A percentile compares a stretch with the other conserved stretches of the same genome.
These are phyloP conservation scores for Scleroderma citrinum DNA, from an alignment of 768 basidiomycete genomes.

Conservation along the genomic window DNA sequence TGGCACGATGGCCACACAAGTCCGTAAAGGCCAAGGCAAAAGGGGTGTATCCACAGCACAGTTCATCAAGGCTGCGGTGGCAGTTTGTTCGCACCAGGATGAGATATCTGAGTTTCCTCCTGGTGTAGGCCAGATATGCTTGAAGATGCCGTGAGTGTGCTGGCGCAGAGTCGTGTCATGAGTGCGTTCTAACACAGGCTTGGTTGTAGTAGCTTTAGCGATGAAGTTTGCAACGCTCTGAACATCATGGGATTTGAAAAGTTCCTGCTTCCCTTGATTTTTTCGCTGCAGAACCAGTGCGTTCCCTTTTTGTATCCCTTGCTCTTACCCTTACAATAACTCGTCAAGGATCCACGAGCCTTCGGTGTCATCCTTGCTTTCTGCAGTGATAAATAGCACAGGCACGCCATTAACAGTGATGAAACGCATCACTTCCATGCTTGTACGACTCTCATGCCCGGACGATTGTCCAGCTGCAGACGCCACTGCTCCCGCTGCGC, in stretches of 20 bases:
- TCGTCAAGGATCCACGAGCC: conserved; percentile 28
- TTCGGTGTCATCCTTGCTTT: conserved; percentile 22
- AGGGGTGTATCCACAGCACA: conserved; percentile 46
- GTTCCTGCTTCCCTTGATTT: conserved; percentile 49
- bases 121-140: conserved; percentile 36
- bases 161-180: not conserved
- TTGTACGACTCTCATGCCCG: conserved; percentile 13
- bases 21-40: conserved; percentile 21
- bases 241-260: conserved; percentile 50
- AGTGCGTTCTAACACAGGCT: not conserved
- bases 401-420: conserved; percentile 17
- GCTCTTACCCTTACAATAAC: not conserved
- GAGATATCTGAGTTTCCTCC: conserved; percentile 42
- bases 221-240: conserved; percentile 40
- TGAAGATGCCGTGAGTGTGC: conserved; percentile 42
- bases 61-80: conserved; percentile 58
- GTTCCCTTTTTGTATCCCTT: conserved; percentile 11
- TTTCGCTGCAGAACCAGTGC: conserved; percentile 34
- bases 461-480: conserved; percentile 3
- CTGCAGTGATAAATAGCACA: conserved; percentile 24
- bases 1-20: conserved; percentile 45
- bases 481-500: conserved; percentile 9
- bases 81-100: conserved; percentile 60
- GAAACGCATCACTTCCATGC: conserved; percentile 16
- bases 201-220: conserved; percentile 37